Evolutionary conservation across 2,329 filamentous ascomycete species (phyloP).

Genomic region (Colletotrichum tropicicola): DNA sequence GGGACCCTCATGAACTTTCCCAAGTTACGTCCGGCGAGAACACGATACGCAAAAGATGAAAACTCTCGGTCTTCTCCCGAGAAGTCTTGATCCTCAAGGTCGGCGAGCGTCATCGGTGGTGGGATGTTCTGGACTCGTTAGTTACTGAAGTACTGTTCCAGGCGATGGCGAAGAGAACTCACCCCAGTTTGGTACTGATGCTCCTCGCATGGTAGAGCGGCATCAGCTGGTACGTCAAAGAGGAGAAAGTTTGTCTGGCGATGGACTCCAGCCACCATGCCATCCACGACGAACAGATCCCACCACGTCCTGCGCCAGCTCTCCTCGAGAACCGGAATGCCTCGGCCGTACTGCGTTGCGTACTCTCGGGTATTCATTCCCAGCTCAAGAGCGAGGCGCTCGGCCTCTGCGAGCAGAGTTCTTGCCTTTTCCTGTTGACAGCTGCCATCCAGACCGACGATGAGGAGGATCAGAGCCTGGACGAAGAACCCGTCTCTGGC

Average conservation of each 20-base stretch:
- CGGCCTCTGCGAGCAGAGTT: conserved; percentile 72
- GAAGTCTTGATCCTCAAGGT: conserved; percentile 82
- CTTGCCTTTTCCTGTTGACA: conserved; percentile 76
- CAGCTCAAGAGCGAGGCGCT: conserved; percentile 78
- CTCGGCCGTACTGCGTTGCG: conserved; percentile 69
- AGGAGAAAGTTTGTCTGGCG: conserved; percentile 75
- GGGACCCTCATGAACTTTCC: conserved; percentile 75
- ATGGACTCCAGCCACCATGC: conserved; percentile 84
- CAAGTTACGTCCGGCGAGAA: conserved; percentile 82
- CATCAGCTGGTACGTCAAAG: conserved; percentile 72
- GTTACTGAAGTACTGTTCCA: background rate
- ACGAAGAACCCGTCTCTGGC: conserved; percentile 70
- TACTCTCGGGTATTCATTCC: conserved; percentile 78
- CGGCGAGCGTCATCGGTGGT: conserved; percentile 69
- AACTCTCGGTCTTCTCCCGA: conserved; percentile 74
- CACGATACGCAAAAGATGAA: conserved; percentile 86
- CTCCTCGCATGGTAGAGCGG: conserved; percentile 84
- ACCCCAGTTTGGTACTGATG: conserved; percentile 71
- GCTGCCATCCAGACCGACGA: conserved; percentile 81
- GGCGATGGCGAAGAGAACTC: conserved; percentile 39
- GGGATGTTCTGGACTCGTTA: conserved; percentile 70
- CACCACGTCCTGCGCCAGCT: conserved; percentile 92
- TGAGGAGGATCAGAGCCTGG: conserved; percentile 80
- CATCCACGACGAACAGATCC: conserved; percentile 83
- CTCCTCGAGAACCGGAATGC: conserved; percentile 78